A percentile compares a stretch with the other conserved stretches of the same genome.
These are phyloP conservation scores for Aquilaria sinensis DNA, from an alignment of 345 rosid species.

Conservation along the genomic window DNA sequence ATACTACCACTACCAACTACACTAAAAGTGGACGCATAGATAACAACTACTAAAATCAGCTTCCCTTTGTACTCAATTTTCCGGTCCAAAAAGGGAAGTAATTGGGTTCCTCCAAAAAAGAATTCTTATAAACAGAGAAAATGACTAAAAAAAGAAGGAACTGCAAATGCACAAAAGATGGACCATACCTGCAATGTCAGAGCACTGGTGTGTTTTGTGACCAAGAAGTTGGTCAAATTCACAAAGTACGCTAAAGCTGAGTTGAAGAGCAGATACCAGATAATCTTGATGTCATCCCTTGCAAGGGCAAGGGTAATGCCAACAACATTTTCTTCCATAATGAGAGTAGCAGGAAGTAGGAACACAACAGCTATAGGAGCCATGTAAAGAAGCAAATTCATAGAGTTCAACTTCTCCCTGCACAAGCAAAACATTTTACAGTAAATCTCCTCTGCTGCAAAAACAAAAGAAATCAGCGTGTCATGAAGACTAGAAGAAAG, in stretches of 20 bases:
- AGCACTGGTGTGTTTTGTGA: conserved; percentile 98
- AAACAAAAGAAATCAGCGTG: background rate
- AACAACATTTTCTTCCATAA: conserved; percentile 93
- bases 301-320: conserved; percentile 96
- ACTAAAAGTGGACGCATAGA: too few species aligned
- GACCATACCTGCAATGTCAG: conserved; percentile 82
- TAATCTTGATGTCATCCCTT: conserved; percentile 74
- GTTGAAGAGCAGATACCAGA: conserved; percentile 95
- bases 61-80: too few species aligned
- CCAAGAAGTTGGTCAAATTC: conserved; percentile 96
- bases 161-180: background rate
- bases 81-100: too few species aligned
- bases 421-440: conserved; percentile 9
- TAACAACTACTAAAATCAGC: too few species aligned
- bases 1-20: too few species aligned
- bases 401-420: conserved; percentile 98
- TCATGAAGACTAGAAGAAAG: background rate
- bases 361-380: conserved; percentile 95
- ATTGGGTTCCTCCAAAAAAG: too few species aligned
- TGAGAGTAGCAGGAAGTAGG: conserved; percentile 87
- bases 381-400: conserved; percentile 98
- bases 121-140: too few species aligned
- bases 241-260: conserved; percentile 93
- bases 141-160: background rate
- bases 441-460: conserved; percentile 6